phyloP scores from a whole-genome alignment of 306 rosid species.

The Benincasa hispida region DNA sequence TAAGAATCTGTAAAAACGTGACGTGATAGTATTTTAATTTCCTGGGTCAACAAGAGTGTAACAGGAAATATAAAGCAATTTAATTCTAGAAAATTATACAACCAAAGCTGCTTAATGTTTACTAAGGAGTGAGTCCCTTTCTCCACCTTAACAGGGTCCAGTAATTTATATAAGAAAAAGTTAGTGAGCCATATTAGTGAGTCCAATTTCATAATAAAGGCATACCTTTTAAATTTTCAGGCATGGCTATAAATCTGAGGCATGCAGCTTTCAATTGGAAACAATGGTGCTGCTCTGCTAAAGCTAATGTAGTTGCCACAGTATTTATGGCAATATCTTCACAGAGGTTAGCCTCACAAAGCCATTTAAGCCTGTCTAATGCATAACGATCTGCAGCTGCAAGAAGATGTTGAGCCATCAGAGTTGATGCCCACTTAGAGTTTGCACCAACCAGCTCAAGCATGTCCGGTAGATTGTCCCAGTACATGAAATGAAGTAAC shows the following conservation, averaged over 20 bases:
- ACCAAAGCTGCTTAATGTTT: background rate
- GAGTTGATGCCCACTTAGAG: conserved; percentile 43
- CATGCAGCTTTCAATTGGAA: conserved; percentile 45
- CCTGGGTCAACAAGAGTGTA: background rate
- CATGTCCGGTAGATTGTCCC: conserved; percentile 53
- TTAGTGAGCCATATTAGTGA: background rate
- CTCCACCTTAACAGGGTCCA: background rate
- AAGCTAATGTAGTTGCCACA: conserved; percentile 61
- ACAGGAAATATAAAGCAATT: background rate
- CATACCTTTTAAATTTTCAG: conserved; percentile 57
- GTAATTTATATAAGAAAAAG: background rate
- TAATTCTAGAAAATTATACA: background rate
- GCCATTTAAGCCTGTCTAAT: conserved; percentile 51
- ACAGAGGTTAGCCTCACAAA: conserved; percentile 52
- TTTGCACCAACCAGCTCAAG: conserved; percentile 33
- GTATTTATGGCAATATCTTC: conserved; percentile 47
- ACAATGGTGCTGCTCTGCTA: conserved; percentile 75
- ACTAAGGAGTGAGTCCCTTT: background rate
- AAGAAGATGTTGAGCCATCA: conserved; percentile 58
- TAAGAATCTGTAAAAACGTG: background rate
- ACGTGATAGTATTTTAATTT: background rate
- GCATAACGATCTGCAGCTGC: conserved; percentile 71
- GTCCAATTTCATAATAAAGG: background rate
- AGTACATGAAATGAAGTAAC: conserved; percentile 53
- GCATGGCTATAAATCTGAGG: conserved; percentile 40